Evolutionary conservation across 2,329 filamentous ascomycete genomes (phyloP), one percentile per base, ranked within the genome.

Genomic region (Arthrobotrys iridis): DNA sequence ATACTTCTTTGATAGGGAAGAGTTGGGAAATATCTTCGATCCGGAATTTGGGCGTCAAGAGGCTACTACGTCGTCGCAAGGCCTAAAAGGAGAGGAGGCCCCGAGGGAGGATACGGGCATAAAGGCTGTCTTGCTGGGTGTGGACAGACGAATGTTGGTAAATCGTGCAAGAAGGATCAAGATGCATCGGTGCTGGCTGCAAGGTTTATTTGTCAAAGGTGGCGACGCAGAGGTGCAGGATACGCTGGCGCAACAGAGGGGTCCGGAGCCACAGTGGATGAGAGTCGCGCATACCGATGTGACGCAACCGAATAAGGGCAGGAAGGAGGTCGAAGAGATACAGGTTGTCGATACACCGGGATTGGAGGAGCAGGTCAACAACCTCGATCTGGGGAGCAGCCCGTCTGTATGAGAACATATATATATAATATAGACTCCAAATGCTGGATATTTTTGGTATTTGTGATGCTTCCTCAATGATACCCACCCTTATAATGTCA

Each of bases 101-200:
- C 45, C 15, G 37, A 58, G 24, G 30, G 50, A 59, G 45, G 63
- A 50, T 52, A 66, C 50, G 10, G 77, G 78, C 35, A 79, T 82
- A 57, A 78, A 80, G 65, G 79, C 80, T 11, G 81, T 81, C 0
- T 93, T 98, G 79, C 88, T 98, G 35, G 95, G 90, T 24, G 87
- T 94, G 65, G 95, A 99, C 81, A 89, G 93, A 78, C 89, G 95
- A 73, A 86, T 99, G 84, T 86, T 99, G 65, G 93, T 99, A 66
- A 99, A 99, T 82, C 88, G 95, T 77, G 92, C 93, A 64, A 88
- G 90, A 80, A 91, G 93, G 83, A 85, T 97, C 55, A 99, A 98
- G 84, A 99, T 99, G 95, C 98, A 98, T 83, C 89, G 95, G 76
- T 98, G 94, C 84, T 99, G 95, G 93, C 88, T 96, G 81, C 92